Evolutionary conservation across 228 moss, liverwort and hornwort genomes (phyloP).

Genomic region (Sphagnum fallax): DNA sequence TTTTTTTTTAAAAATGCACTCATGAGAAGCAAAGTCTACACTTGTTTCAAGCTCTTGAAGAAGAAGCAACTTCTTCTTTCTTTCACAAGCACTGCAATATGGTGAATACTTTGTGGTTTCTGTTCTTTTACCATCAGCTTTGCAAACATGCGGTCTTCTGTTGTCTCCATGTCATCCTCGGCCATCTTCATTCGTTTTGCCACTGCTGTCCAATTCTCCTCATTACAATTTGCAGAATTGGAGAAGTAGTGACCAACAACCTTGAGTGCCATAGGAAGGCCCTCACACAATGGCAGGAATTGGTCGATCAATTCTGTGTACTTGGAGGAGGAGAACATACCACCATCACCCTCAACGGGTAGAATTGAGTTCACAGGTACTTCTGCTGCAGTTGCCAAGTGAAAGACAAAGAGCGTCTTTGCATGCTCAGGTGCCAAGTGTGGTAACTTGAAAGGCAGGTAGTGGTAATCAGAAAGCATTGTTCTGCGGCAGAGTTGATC

Average conservation of each 20-base stretch:
- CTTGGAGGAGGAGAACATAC: constrained; percentile 26
- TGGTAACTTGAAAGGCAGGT: constrained; percentile 59
- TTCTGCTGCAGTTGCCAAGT: constrained; percentile 51
- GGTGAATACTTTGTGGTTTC: no score
- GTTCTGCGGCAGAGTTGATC: constrained; percentile 56
- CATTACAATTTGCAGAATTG: constrained; percentile 50
- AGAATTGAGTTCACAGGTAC: constrained; percentile 45
- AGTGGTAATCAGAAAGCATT: constrained; percentile 43
- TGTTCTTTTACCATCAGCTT: constrained; percentile 32
- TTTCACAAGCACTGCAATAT: no score
- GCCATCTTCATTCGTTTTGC: constrained; percentile 70
- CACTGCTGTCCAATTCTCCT: constrained; percentile 60
- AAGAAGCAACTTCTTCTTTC: no score
- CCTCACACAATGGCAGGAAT: constrained; percentile 55
- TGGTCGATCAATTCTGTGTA: constrained; percentile 51
- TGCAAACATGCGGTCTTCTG: constrained; percentile 72
- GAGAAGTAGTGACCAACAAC: constrained; percentile 66
- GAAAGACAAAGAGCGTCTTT: constrained; percentile 57
- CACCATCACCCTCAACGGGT: constrained; percentile 16
- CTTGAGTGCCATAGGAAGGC: constrained; percentile 64
- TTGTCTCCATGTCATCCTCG: constrained; percentile 64
- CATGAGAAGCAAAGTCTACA: no score
- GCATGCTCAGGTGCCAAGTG: constrained; percentile 59
- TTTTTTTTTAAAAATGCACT: no score
- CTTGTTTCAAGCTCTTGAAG: no score